Evolutionary conservation across 345 rosid species (phyloP).

Genomic region (Brassica rapa): DNA sequence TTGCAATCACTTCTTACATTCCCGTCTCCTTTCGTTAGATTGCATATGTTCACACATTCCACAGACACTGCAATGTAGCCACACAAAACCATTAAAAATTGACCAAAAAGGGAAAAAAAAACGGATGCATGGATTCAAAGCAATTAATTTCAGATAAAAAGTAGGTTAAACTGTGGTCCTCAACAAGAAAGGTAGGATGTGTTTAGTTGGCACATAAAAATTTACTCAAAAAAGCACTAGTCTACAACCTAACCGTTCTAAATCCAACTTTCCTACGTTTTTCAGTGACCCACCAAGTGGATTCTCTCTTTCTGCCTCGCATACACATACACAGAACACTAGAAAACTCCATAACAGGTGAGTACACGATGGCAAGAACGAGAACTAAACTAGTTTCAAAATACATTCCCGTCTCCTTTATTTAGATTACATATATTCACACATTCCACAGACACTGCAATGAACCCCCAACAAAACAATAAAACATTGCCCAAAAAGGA

Average conservation of each 20-base stretch:
- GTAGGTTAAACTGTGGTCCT: conserved; percentile 18
- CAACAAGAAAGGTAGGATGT: conserved; percentile 22
- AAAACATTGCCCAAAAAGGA: neutral
- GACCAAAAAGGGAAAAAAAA: neutral
- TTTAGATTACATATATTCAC: conserved; percentile 71
- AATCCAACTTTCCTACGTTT: conserved; percentile 23
- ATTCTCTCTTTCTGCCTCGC: neutral
- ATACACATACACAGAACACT: neutral
- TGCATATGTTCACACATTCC: conserved; percentile 82
- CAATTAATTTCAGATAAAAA: neutral
- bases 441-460: conserved; percentile 79
- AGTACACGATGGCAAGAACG: neutral
- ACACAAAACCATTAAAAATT: conserved; percentile 10
- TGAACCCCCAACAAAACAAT: conserved; percentile 25
- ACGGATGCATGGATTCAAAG: conserved; percentile 6
- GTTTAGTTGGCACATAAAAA: conserved; percentile 29
- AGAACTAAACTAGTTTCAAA: neutral
- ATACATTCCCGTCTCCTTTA: conserved; percentile 62
- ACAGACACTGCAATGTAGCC: conserved; percentile 58
- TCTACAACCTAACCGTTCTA: conserved; percentile 5
- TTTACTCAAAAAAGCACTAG: conserved; percentile 2
- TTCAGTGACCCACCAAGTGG: neutral
- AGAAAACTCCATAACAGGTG: neutral
- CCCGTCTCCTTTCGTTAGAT: conserved; percentile 72
- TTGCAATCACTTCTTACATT: conserved; percentile 69